Percentiles rank a stretch among this genome's conserved stretches.
phyloP scores from a whole-genome alignment of 2,329 filamentous ascomycete species.

The Teratosphaeriaceae sp. region DNA sequence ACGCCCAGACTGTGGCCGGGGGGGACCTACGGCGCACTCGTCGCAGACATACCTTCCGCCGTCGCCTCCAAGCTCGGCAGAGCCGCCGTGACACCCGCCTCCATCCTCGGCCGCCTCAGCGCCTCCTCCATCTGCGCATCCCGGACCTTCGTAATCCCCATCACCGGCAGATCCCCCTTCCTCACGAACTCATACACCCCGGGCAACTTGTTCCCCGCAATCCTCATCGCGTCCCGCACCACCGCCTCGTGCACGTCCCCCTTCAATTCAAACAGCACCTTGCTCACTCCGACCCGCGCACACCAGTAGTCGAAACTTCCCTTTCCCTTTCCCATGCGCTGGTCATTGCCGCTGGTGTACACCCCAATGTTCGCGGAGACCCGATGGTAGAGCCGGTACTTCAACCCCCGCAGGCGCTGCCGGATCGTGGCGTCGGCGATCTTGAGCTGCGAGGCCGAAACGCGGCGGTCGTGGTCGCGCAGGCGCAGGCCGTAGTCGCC shows the following conservation, averaged over 20 bases:
- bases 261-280: conserved; percentile 87
- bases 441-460: conserved; percentile 79
- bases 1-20: too few relatives aligned
- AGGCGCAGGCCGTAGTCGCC: conserved; percentile 94
- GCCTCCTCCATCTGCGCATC: conserved; percentile 76
- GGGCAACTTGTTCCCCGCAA: conserved; percentile 92
- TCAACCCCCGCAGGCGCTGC: conserved; percentile 77
- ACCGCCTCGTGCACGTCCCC: conserved; percentile 93
- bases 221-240: conserved; percentile 82
- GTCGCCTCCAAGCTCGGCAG: conserved; percentile 22
- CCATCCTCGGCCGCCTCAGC: conserved; percentile 62
- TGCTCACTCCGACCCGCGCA: conserved; percentile 78
- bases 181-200: conserved; percentile 88
- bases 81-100: conserved; percentile 15
- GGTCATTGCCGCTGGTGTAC: conserved; percentile 91
- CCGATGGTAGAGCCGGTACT: conserved; percentile 86
- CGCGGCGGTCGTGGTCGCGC: conserved; percentile 84
- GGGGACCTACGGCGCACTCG: conserved; percentile 11
- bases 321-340: conserved; percentile 99
- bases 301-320: conserved; percentile 97
- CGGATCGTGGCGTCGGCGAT: conserved; percentile 93
- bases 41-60: conserved; percentile 20
- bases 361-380: conserved; percentile 91
- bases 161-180: conserved; percentile 82
- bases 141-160: conserved; percentile 84